Evolutionary conservation across 352 stramenopile genomes (phyloP).

Genomic region (Globisporangium carolinianum): DNA sequence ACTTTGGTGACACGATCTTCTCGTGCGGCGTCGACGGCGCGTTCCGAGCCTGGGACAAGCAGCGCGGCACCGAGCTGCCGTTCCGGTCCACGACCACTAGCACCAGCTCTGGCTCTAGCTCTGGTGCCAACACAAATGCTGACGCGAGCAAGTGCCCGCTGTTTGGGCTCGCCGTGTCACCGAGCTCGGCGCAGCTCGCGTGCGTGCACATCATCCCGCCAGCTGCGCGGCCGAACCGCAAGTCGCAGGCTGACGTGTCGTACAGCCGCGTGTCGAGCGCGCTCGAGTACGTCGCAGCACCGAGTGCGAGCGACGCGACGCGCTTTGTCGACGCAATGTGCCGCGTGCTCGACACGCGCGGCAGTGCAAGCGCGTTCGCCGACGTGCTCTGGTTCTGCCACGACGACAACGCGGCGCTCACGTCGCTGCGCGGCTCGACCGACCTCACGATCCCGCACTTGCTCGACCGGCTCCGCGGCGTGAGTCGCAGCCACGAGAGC

Average conservation of each 20-base stretch:
- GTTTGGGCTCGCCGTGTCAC: conserved; percentile 64
- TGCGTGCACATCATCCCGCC: conserved; percentile 68
- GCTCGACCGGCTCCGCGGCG: conserved; percentile 45
- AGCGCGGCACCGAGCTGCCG: conserved; percentile 21
- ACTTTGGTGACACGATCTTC: conserved; percentile 60
- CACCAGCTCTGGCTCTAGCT: neutral
- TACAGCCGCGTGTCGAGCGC: conserved; percentile 71
- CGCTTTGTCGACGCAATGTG: conserved; percentile 47
- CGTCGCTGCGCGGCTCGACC: conserved; percentile 39
- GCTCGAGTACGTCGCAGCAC: conserved; percentile 65
- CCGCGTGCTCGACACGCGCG: conserved; percentile 42
- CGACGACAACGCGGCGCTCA: conserved; percentile 53
- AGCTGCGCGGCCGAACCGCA: conserved; percentile 70
- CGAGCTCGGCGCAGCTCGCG: conserved; percentile 60
- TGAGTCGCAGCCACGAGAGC: conserved; percentile 5
- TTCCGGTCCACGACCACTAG: conserved; percentile 6
- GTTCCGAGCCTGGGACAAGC: conserved; percentile 59
- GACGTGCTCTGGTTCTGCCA: conserved; percentile 79
- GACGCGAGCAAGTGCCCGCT: conserved; percentile 44
- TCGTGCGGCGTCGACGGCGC: conserved; percentile 53
- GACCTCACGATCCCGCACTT: conserved; percentile 46
- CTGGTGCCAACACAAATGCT: neutral
- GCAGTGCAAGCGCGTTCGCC: conserved; percentile 53
- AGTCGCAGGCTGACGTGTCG: conserved; percentile 78
- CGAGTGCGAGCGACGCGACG: conserved; percentile 30